Base-by-base conservation (phyloP, 1,139 yeast species). In the Debaryomyces sp. region DNA sequence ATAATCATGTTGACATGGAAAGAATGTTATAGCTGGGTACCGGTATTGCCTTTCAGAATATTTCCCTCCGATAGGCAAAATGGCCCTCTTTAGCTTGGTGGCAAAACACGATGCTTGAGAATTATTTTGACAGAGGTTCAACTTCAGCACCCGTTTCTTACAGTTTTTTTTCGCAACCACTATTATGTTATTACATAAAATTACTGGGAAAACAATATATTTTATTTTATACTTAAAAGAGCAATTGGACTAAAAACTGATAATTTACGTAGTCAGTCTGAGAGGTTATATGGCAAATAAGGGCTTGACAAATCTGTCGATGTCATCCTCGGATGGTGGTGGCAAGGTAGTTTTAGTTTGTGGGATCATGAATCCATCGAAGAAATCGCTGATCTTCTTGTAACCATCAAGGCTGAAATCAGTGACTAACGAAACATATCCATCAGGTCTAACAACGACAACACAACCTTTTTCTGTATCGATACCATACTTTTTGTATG, bases 361-460 rank as follows among this genome's bases (percentile, higher is more conserved):
- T 10, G 59, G 57, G 26, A 58, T 42, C 66, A 66, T 52, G 38
- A 65, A 57, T 6, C 45, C 41, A 30, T 54, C 50, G 51, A 66
- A 66, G 50, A 61, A 66, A 5, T 45, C 29, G 24, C 55, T 59
- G 45, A 66, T 56, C 36, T 56, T 51, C 13, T 54, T 46, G 41
- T 62, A 55, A 21, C 68, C 68, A 9, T 46, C 48, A 17, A 41
- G 39, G 13, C 46, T 46, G 40, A 50, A 55, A 24, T 56, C 59
- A 15, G 61, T 52, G 17, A 66, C 66, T 26, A 53, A 41, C 17
- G 71, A 60, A 26, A 68, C 66, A 45, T 69, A 67, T 3, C 71
- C 70, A 55, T 69, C 74, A n/a, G 74, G 74, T 39, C 74, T 55
- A 15, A 66, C 51, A 26, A 69, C 64, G 22, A 66, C 44, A 27